Percentiles rank a stretch among this genome's conserved stretches.
phyloP scores from a whole-genome alignment of 2,329 filamentous ascomycete genomes.

The Alternaria tenuissima region DNA sequence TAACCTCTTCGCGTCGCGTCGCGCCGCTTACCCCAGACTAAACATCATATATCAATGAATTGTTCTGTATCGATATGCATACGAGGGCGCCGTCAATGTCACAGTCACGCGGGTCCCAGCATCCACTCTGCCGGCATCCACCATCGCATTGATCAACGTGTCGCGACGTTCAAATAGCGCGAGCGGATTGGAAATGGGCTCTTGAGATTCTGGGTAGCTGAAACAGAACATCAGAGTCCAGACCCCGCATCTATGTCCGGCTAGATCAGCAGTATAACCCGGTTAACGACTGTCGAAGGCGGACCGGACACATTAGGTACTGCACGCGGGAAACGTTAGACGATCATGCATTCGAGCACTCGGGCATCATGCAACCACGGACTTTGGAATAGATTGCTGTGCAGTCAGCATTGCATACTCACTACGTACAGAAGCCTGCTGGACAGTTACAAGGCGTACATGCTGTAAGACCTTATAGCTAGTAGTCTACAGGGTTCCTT shows the following conservation, averaged over 20 bases:
- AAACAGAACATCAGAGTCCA: not conserved
- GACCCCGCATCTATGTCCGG: not conserved
- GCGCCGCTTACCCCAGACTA: slow-evolving; percentile 4
- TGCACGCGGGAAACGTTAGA: slow-evolving; percentile 23
- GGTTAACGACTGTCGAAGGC: slow-evolving; percentile 18
- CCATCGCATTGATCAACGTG: not conserved
- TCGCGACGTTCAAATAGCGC: not conserved
- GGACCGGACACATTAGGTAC: not conserved
- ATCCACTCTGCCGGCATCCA: not conserved
- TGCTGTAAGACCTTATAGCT: not conserved
- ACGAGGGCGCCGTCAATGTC: not conserved
- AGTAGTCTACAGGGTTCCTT: not conserved
- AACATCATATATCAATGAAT: not conserved
- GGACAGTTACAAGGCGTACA: not conserved
- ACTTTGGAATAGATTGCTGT: not conserved
- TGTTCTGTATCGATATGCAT: not conserved
- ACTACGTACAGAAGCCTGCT: not conserved
- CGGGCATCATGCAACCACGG: not conserved
- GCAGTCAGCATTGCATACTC: not conserved
- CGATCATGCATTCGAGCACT: slow-evolving; percentile 5
- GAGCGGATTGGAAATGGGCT: not conserved
- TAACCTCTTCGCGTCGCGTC: slow-evolving; percentile 1
- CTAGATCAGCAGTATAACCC: slow-evolving; percentile 1
- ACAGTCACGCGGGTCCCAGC: not conserved
- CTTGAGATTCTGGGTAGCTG: not conserved